Conservation (phyloP, 2,329 filamentous ascomycete genomes). For the Fusarium chuoi region DNA sequence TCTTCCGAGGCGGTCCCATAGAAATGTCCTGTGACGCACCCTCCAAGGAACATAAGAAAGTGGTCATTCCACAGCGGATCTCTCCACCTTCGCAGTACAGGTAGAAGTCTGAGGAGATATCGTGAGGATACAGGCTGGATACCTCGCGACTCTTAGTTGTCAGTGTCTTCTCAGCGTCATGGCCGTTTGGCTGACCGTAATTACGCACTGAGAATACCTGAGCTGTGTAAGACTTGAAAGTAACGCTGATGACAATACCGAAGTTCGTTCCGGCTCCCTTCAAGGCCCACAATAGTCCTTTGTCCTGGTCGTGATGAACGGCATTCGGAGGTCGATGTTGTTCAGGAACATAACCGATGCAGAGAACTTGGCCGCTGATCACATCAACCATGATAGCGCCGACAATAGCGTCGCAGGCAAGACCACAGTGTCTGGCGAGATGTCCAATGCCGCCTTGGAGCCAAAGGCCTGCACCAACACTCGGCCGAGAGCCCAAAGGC, state of each 20-base stretch:
- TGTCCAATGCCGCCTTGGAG: conserved; percentile 74
- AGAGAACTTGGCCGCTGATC: conserved; percentile 57
- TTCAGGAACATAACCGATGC: conserved; percentile 61
- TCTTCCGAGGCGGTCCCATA: conserved; percentile 27
- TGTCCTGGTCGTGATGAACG: conserved; percentile 58
- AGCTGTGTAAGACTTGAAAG: conserved; percentile 59
- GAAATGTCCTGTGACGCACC: too few species aligned
- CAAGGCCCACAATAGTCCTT: conserved; percentile 65
- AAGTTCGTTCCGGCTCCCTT: conserved; percentile 70
- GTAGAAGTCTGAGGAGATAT: conserved; percentile 65
- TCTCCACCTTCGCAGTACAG: conserved; percentile 60
- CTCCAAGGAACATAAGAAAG: conserved; percentile 48
- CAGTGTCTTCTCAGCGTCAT: conserved; percentile 49
- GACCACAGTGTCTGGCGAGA: conserved; percentile 63
- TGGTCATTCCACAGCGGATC: conserved; percentile 61
- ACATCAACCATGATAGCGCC: conserved; percentile 68
- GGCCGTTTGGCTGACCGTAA: conserved; percentile 49
- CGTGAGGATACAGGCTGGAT: conserved; percentile 52
- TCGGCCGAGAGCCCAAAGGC: conserved; percentile 69
- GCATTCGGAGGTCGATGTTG: conserved; percentile 54
- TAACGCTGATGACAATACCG: conserved; percentile 65
- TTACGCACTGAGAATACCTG: conserved; percentile 53
- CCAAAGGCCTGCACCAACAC: conserved; percentile 71
- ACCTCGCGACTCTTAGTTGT: conserved; percentile 52
- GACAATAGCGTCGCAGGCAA: conserved; percentile 69